Conservation (phyloP, 805 yeast species). For the Saccharomycopsis fermentans region DNA sequence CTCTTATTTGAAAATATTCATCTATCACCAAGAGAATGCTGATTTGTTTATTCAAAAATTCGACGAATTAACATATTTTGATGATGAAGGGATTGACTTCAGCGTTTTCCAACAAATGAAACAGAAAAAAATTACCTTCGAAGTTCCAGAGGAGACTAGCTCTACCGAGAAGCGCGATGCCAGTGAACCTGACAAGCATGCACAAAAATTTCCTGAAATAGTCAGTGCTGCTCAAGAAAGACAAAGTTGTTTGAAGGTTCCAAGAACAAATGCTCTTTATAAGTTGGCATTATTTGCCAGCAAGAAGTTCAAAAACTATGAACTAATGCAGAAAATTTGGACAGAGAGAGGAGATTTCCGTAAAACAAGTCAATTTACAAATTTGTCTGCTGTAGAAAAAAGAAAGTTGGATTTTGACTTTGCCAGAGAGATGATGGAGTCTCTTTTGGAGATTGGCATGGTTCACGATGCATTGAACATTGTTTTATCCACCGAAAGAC, state of each 20-base stretch:
- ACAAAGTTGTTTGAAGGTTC: conserved; percentile 20
- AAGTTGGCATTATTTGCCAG: conserved; percentile 60
- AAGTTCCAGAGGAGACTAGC: conserved; percentile 1
- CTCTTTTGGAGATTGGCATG: conserved; percentile 44
- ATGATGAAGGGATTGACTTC: conserved; percentile 20
- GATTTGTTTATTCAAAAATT: conserved; percentile 29
- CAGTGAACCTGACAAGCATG: too few relatives aligned
- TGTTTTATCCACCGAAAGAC: conserved; percentile 53
- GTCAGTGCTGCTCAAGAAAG: background rate
- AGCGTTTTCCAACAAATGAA: background rate
- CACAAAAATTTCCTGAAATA: background rate
- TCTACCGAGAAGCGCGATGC: background rate
- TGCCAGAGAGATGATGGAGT: conserved; percentile 60
- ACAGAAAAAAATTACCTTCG: background rate
- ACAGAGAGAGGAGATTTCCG: conserved; percentile 68
- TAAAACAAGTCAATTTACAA: conserved; percentile 40
- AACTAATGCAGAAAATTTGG: conserved; percentile 63
- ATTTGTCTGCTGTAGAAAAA: conserved; percentile 28
- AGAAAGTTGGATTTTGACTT: conserved; percentile 50
- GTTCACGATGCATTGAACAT: conserved; percentile 63
- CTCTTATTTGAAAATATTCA: conserved; percentile 41
- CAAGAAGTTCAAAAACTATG: conserved; percentile 39
- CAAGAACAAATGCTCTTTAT: conserved; percentile 42
- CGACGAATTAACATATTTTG: conserved; percentile 28
- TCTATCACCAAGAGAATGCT: conserved; percentile 27